A percentile compares a stretch with the other conserved stretches of the same genome.
phyloP scores from a whole-genome alignment of 1,284 basidiomycete genomes.

The Papiliotrema laurentii region DNA sequence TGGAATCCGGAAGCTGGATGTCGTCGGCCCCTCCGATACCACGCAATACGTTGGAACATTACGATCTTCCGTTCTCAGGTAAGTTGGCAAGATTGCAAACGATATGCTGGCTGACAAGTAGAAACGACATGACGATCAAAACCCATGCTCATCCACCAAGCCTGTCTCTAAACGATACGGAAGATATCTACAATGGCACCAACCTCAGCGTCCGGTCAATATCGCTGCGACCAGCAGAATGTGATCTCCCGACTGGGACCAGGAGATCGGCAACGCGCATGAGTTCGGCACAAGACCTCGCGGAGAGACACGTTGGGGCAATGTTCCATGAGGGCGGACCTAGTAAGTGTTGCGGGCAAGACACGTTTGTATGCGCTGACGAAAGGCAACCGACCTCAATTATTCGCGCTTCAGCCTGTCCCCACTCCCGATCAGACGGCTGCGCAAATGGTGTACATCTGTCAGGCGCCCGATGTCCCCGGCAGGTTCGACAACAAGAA shows the following conservation, averaged over 20 bases:
- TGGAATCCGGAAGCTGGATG: slow-evolving; percentile 55
- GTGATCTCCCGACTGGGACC: not conserved
- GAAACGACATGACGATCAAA: slow-evolving; percentile 10
- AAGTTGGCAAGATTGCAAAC: not conserved
- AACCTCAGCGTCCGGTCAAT: slow-evolving; percentile 32
- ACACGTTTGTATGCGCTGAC: not conserved
- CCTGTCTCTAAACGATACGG: slow-evolving; percentile 6
- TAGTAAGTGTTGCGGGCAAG: not conserved
- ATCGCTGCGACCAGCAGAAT: slow-evolving; percentile 2
- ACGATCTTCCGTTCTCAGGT: slow-evolving; percentile 30
- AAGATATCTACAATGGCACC: slow-evolving; percentile 20
- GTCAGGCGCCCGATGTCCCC: slow-evolving; percentile 68
- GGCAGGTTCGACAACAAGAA: slow-evolving; percentile 79
- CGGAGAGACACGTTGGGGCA: not conserved
- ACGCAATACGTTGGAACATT: slow-evolving; percentile 66
- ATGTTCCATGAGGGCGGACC: not conserved
- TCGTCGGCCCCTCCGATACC: slow-evolving; percentile 70
- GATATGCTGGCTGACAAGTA: slow-evolving; percentile 6
- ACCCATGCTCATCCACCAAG: slow-evolving; percentile 9
- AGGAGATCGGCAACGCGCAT: not conserved
- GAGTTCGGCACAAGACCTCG: not conserved
- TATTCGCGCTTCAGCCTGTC: slow-evolving; percentile 27
- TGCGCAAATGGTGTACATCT: slow-evolving; percentile 57
- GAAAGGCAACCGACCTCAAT: not conserved
- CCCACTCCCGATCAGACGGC: slow-evolving; percentile 21